phyloP scores from a whole-genome alignment of 2,329 filamentous ascomycete genomes.

The Plenodomus lindquistii region DNA sequence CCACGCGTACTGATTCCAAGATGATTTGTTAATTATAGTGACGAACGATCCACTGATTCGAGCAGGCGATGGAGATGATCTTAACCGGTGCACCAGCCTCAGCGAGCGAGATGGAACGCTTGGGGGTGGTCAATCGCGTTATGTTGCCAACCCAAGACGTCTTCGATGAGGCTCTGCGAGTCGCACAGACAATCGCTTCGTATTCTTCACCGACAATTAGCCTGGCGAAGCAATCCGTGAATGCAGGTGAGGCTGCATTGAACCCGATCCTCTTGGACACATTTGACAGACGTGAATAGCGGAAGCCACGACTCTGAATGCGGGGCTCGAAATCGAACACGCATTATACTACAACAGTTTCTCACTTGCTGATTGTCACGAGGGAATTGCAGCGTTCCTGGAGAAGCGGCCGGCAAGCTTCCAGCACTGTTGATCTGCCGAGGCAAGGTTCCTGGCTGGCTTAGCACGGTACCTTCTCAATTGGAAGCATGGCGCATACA shows the following conservation, averaged over 20 bases:
- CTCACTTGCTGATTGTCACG: conserved; percentile 46
- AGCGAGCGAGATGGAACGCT: conserved; percentile 46
- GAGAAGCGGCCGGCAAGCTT: conserved; percentile 42
- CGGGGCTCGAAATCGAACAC: conserved; percentile 45
- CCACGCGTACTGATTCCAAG: conserved; percentile 10
- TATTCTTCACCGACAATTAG: conserved; percentile 48
- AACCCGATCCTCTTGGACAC: conserved; percentile 5
- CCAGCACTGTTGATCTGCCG: conserved; percentile 16
- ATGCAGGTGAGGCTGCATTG: conserved; percentile 41
- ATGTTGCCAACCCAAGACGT: conserved; percentile 43
- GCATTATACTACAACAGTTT: conserved; percentile 42
- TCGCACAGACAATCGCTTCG: conserved; percentile 47
- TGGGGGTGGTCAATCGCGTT: conserved; percentile 47
- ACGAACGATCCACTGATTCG: conserved; percentile 14
- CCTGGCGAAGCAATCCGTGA: conserved; percentile 51
- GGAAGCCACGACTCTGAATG: conserved; percentile 48
- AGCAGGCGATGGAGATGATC: conserved; percentile 51
- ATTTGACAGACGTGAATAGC: conserved; percentile 35
- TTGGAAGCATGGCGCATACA: background rate
- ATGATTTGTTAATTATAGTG: background rate
- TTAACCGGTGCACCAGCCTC: conserved; percentile 47
- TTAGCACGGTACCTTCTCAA: background rate
- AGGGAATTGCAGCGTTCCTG: conserved; percentile 50
- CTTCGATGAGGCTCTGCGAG: conserved; percentile 43
- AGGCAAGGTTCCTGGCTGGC: background rate